phyloP scores from a whole-genome alignment of 2,329 filamentous ascomycete species.

The Pyrenochaeta sp. region DNA sequence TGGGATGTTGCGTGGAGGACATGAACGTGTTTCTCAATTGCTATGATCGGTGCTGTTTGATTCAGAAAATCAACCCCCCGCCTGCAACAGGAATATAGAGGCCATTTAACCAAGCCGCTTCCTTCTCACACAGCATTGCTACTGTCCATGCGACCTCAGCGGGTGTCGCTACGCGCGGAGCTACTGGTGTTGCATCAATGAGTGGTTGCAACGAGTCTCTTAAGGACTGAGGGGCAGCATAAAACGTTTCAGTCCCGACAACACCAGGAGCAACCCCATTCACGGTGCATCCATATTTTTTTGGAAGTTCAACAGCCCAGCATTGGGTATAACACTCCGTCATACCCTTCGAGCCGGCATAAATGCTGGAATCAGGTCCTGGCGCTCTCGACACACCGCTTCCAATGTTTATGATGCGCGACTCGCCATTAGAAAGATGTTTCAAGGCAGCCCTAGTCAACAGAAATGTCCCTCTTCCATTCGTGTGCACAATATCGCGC shows the following conservation, averaged over 20 bases:
- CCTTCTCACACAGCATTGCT: slow-evolving; percentile 1
- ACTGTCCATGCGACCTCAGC: slow-evolving; percentile 1
- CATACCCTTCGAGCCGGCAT: slow-evolving; percentile 13
- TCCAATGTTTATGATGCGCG: slow-evolving; percentile 17
- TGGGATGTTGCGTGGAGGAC: no score
- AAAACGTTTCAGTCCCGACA: background rate
- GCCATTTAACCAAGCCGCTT: slow-evolving; percentile 1
- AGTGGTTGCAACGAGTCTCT: background rate
- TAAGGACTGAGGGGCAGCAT: background rate
- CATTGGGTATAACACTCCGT: slow-evolving; percentile 12
- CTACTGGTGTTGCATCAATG: background rate
- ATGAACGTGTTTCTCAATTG: no score
- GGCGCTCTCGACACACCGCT: slow-evolving; percentile 11
- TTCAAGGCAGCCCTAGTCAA: slow-evolving; percentile 2
- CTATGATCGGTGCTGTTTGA: no score
- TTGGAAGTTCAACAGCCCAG: slow-evolving; percentile 28
- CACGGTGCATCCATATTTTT: slow-evolving; percentile 38
- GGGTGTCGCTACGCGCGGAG: background rate
- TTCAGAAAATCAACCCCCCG: no score
- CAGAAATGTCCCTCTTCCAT: slow-evolving; percentile 1
- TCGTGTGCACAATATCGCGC: background rate
- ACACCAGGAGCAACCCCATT: slow-evolving; percentile 40
- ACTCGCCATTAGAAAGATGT: slow-evolving; percentile 1
- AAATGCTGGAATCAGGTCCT: slow-evolving; percentile 5
- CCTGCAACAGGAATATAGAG: background rate